Evolutionary conservation across 148 eudicot genomes (phyloP).

Genomic region (Rhododendron mucronatum): DNA sequence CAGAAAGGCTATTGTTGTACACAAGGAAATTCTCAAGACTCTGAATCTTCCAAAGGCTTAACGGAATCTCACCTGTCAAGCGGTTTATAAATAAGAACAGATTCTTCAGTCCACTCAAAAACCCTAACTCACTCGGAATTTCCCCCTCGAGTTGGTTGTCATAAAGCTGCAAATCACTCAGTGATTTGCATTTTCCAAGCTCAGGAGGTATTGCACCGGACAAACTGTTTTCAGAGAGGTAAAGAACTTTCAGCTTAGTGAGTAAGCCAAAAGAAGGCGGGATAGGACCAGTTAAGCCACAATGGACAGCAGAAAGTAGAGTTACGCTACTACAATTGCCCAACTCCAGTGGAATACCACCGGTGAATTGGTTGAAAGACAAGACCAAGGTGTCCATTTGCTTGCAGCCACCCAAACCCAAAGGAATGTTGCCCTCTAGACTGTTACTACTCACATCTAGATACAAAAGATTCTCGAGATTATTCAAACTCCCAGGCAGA

Average conservation of each 20-base stretch:
- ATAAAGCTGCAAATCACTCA: slow-evolving; percentile 36
- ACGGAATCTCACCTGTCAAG: slow-evolving; percentile 64
- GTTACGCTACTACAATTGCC: slow-evolving; percentile 56
- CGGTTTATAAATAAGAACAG: slow-evolving; percentile 43
- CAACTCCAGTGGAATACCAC: slow-evolving; percentile 45
- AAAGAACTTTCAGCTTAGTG: slow-evolving; percentile 31
- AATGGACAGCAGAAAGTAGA: slow-evolving; percentile 33
- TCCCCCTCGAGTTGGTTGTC: slow-evolving; percentile 59
- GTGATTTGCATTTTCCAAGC: slow-evolving; percentile 57
- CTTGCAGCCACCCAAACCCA: slow-evolving; percentile 42
- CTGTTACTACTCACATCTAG: slow-evolving; percentile 38
- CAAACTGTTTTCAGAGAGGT: slow-evolving; percentile 43
- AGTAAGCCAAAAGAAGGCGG: slow-evolving; percentile 65
- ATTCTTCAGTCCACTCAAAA: slow-evolving; percentile 27
- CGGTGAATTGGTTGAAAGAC: slow-evolving; percentile 46
- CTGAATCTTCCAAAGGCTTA: slow-evolving; percentile 56
- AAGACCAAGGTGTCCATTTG: slow-evolving; percentile 34
- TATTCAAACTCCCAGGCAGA: slow-evolving; percentile 47
- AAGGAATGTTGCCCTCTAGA: slow-evolving; percentile 49
- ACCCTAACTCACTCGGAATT: slow-evolving; percentile 62
- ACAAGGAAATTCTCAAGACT: slow-evolving; percentile 45
- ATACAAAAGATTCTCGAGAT: slow-evolving; percentile 35
- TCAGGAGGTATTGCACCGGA: slow-evolving; percentile 67
- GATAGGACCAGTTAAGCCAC: slow-evolving; percentile 54
- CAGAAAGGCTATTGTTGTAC: slow-evolving; percentile 48